Evolutionary conservation across 2,329 filamentous ascomycete genomes (phyloP), one percentile per base, ranked within the genome.

Genomic region (Colletotrichum sp.): DNA sequence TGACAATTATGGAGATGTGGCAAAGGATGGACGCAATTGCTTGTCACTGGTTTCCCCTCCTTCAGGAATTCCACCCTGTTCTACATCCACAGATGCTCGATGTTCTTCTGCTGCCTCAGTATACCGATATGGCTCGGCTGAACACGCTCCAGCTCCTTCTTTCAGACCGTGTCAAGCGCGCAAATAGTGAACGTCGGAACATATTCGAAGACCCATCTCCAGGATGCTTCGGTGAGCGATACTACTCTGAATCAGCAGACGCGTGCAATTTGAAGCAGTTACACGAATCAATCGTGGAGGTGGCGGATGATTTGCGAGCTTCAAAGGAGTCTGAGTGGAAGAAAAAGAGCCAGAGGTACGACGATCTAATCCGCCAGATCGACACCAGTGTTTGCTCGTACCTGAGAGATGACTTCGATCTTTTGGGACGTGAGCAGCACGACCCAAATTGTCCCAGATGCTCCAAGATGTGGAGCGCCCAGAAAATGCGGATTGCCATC

Each of bases 1-100:
- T 94, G 2, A 86, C 84, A 9, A 59, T 91, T 0, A 87, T 94
- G 79, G 88, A 91, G 66, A 78, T 92, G 0, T 95, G 92, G 92
- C 80, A 89, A 5, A 79, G 81, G 2, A 87, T 94, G 80, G 93
- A 95, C 77, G 79, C 83, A 13, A 81, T 80, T n/a, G 88, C 89
- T 1, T 82, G 85, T 0, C 13, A 60, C 0, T 76, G 77, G 1
- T 90, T 85, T 63, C 88, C 88, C 0, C 80, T 93, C 0, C 82
- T 95, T 0, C 34, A 65, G 0, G 82, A 90, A 0, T 92, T 89
- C 69, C 84, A 89, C 15, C 90, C 92, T 0, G 83, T 85, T 0
- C 89, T 95, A 63, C 77, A 81, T 0, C 82, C 88, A 0, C 84
- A 88, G 5, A 79, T 89, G 0, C 82, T 95, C 2, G 87, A 94